These are phyloP conservation scores for Posidonia australis DNA, from an alignment of 106 monocot genomes.

Conservation along the genomic window DNA sequence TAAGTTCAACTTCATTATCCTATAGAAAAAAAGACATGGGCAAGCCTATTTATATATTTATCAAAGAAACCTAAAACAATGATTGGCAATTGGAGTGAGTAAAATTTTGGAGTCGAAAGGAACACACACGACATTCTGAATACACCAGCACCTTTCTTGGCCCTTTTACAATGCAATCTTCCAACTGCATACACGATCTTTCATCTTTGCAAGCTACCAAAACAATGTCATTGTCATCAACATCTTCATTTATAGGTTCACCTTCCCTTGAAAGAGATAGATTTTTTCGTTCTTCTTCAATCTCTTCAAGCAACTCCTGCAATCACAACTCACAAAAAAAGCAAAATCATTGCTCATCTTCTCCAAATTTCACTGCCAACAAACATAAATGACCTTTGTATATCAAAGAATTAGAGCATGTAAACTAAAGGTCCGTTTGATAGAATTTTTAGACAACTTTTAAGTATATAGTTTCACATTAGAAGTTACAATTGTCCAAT, in stretches of 20 bases:
- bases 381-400: not conserved
- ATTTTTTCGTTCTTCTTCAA: slow-evolving; percentile 63
- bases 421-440: too few species aligned
- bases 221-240: slow-evolving; percentile 41
- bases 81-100: too few species aligned
- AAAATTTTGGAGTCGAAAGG: not conserved
- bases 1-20: too few species aligned
- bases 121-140: not conserved
- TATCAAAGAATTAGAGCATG: not conserved
- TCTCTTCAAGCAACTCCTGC: slow-evolving; percentile 90
- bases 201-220: slow-evolving; percentile 96
- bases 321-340: slow-evolving; percentile 5
- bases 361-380: not conserved
- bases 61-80: too few species aligned
- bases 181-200: slow-evolving; percentile 86
- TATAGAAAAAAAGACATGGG: too few species aligned
- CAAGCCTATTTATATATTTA: too few species aligned
- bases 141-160: slow-evolving; percentile 43
- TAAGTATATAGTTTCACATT: too few species aligned
- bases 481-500: too few species aligned
- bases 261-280: slow-evolving; percentile 11
- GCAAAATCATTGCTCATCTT: not conserved
- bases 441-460: too few species aligned
- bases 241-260: slow-evolving; percentile 19
- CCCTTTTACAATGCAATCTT: slow-evolving; percentile 65